Evolutionary conservation across 768 basidiomycete species (phyloP).

Genomic region (Termitomyces sp.): DNA sequence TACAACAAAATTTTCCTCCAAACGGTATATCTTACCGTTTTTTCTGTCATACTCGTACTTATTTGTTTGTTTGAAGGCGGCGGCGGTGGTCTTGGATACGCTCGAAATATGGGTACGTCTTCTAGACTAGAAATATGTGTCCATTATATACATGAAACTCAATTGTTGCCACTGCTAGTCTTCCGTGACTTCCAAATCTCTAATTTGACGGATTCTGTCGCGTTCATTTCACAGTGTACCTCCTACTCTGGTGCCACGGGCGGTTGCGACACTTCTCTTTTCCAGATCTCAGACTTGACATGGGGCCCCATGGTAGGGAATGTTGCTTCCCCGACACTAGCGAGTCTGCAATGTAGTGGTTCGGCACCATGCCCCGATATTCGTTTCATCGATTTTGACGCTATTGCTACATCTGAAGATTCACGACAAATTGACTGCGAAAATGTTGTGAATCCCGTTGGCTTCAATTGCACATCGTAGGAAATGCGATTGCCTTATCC

Average conservation of each 20-base stretch:
- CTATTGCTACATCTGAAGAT: conserved; percentile 10
- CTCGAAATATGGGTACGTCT: conserved; percentile 19
- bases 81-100: conserved; percentile 27
- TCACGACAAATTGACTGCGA: conserved; percentile 15
- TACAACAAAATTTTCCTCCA: conserved; percentile 25
- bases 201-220: conserved; percentile 15
- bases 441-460: conserved; percentile 17
- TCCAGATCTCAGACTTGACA: conserved; percentile 26
- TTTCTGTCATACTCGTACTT: not conserved
- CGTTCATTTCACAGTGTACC: conserved; percentile 24
- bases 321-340: conserved; percentile 16
- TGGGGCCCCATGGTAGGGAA: conserved; percentile 24
- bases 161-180: conserved; percentile 7
- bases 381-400: conserved; percentile 16
- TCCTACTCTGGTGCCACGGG: conserved; percentile 26
- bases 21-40: conserved; percentile 17
- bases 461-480: conserved; percentile 18
- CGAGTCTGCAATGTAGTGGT: conserved; percentile 26
- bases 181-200: conserved; percentile 20
- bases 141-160: not conserved
- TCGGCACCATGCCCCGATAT: conserved; percentile 23
- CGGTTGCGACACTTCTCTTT: conserved; percentile 26
- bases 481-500: not conserved
- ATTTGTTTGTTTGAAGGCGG: conserved; percentile 13
- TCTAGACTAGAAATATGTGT: not conserved